A percentile compares a stretch with the other conserved stretches of the same genome.
phyloP scores from a whole-genome alignment of 2,329 filamentous ascomycete genomes.

The Pyricularia sp. region DNA sequence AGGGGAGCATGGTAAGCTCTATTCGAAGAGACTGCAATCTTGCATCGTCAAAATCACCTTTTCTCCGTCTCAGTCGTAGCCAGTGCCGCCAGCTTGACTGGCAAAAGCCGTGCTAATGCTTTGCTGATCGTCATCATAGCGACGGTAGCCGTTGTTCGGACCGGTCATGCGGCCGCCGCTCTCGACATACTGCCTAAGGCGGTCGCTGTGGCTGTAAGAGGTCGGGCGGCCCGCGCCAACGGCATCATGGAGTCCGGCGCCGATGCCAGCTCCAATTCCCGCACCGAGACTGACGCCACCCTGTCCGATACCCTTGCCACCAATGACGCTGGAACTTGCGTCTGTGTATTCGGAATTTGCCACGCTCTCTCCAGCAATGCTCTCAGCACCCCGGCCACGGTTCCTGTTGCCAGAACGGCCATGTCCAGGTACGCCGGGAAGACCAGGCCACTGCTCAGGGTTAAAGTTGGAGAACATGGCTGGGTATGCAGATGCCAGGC shows the following conservation, averaged over 20 bases:
- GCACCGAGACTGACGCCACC: constrained; percentile 71
- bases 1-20: neutral
- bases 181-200: constrained; percentile 89
- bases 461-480: constrained; percentile 93
- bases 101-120: constrained; percentile 95
- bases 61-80: constrained; percentile 34
- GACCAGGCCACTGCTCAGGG: constrained; percentile 73
- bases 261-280: constrained; percentile 61
- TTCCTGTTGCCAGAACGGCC: constrained; percentile 47
- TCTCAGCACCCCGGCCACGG: constrained; percentile 36
- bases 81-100: constrained; percentile 65
- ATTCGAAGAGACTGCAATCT: neutral
- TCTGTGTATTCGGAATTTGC: constrained; percentile 86
- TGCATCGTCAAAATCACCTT: neutral
- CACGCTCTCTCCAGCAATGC: constrained; percentile 82
- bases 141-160: constrained; percentile 48
- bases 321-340: constrained; percentile 64
- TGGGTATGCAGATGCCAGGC: constrained; percentile 71
- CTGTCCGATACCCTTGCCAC: constrained; percentile 61
- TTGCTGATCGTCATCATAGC: constrained; percentile 83
- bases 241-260: constrained; percentile 61
- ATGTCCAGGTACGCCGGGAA: constrained; percentile 37
- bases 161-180: constrained; percentile 58
- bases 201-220: constrained; percentile 69
- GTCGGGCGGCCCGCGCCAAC: constrained; percentile 51